Percentiles rank a stretch among this genome's conserved stretches.
Conservation (phyloP, 805 yeast species). For the Saccharomycopsis schoenii region DNA sequence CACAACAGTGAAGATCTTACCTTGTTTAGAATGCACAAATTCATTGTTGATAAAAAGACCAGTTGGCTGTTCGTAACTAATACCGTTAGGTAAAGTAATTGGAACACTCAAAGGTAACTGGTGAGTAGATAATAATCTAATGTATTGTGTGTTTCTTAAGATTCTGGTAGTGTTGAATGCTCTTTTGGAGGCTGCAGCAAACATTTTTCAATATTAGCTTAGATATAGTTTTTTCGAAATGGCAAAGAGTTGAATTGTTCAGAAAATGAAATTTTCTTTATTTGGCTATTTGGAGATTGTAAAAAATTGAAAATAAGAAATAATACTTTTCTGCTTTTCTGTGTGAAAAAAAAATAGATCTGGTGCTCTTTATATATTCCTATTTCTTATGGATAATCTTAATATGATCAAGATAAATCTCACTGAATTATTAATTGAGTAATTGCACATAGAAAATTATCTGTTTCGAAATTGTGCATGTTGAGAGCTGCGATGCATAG, state of each 20-base stretch:
- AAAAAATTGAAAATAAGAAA: too few species aligned
- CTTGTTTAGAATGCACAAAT: constrained; percentile 51
- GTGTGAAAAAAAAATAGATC: too few species aligned
- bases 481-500: not conserved
- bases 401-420: too few species aligned
- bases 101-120: constrained; percentile 36
- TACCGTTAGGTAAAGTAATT: constrained; percentile 64
- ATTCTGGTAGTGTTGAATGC: not conserved
- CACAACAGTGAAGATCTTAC: constrained; percentile 49
- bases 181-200: not conserved
- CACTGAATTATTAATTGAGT: too few species aligned
- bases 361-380: too few species aligned
- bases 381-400: too few species aligned
- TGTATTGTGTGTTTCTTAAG: not conserved
- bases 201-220: not conserved
- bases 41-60: constrained; percentile 76
- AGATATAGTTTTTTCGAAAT: not conserved
- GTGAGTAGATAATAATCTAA: constrained; percentile 18
- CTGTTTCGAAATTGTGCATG: not conserved
- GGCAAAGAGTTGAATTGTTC: too few species aligned
- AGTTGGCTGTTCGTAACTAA: constrained; percentile 64
- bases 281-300: too few species aligned
- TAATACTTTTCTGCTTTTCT: too few species aligned
- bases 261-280: too few species aligned
- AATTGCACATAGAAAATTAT: too few species aligned